These are phyloP conservation scores for Boletus rubescentipes DNA, from an alignment of 768 basidiomycete species.

Conservation along the genomic window DNA sequence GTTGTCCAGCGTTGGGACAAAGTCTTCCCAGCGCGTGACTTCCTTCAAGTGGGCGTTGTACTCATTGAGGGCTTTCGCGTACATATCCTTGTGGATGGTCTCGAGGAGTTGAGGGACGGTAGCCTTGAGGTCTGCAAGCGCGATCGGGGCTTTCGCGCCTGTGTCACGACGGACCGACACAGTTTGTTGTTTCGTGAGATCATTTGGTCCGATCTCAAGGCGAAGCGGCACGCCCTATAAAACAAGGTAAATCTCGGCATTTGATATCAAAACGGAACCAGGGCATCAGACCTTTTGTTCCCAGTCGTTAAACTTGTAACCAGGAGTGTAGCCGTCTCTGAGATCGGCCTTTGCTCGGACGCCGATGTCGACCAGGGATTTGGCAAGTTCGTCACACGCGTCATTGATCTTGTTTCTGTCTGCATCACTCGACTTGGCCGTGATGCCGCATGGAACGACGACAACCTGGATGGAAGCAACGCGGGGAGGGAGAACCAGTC, in stretches of 20 bases:
- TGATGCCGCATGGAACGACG: conserved; percentile 92
- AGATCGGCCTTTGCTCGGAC: conserved; percentile 88
- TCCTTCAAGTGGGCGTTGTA: conserved; percentile 72
- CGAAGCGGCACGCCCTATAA: conserved; percentile 90
- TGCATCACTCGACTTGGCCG: conserved; percentile 73
- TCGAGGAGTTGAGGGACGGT: conserved; percentile 69
- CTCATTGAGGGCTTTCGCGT: conserved; percentile 65
- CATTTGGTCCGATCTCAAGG: conserved; percentile 94
- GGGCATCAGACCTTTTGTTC: conserved; percentile 78
- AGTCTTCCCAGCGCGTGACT: conserved; percentile 86
- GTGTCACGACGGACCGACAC: conserved; percentile 81
- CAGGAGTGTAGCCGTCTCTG: conserved; percentile 95
- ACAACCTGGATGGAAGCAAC: conserved; percentile 93
- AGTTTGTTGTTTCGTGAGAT: conserved; percentile 80
- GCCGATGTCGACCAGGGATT: conserved; percentile 66
- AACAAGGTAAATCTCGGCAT: neutral
- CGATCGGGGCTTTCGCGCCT: conserved; percentile 57
- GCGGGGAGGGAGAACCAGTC: conserved; percentile 93
- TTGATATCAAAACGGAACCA: neutral
- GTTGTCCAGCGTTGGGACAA: conserved; percentile 87
- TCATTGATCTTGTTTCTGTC: conserved; percentile 70
- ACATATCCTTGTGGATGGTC: conserved; percentile 90
- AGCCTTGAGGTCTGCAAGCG: conserved; percentile 46
- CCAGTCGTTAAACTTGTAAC: conserved; percentile 99
- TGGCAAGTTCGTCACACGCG: conserved; percentile 75